These are phyloP conservation scores for Gastrolobium bilobum DNA, from an alignment of 306 rosid species.

Conservation along the genomic window DNA sequence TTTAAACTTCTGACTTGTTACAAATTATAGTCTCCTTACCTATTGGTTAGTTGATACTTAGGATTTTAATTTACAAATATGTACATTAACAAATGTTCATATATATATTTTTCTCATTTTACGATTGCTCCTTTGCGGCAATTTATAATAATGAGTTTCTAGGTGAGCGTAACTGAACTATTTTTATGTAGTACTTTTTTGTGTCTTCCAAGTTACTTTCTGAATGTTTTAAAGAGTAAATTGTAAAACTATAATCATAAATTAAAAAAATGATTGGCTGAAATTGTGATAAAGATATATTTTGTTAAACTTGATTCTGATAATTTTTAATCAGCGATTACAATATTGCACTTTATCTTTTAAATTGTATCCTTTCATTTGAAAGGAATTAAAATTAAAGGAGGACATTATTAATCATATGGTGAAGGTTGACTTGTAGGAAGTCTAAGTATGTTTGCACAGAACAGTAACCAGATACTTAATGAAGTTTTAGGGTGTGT, in stretches of 20 bases:
- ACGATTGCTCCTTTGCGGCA: slow-evolving; percentile 3
- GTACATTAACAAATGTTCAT: slow-evolving; percentile 34
- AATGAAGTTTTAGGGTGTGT: too few species aligned
- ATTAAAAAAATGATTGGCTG: too few species aligned
- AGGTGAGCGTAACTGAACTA: not conserved
- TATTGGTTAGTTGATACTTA: slow-evolving; percentile 3
- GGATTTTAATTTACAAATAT: slow-evolving; percentile 13
- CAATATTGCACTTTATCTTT: too few species aligned
- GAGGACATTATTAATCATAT: not conserved
- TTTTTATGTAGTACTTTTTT: not conserved
- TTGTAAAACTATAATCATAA: too few species aligned
- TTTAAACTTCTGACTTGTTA: slow-evolving; percentile 22
- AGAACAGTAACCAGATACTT: not conserved
- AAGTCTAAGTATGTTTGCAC: not conserved
- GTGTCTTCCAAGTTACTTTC: not conserved
- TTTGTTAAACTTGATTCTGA: too few species aligned
- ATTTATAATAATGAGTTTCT: not conserved
- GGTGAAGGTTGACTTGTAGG: not conserved
- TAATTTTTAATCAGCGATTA: too few species aligned
- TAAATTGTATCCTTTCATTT: too few species aligned
- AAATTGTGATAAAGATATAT: too few species aligned
- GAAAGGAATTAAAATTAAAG: not conserved
- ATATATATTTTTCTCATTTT: slow-evolving; percentile 14
- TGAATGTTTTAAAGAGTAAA: not conserved
- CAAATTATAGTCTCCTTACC: not conserved